phyloP scores from a whole-genome alignment of 148 eudicot species.

The Rhododendron vialii region DNA sequence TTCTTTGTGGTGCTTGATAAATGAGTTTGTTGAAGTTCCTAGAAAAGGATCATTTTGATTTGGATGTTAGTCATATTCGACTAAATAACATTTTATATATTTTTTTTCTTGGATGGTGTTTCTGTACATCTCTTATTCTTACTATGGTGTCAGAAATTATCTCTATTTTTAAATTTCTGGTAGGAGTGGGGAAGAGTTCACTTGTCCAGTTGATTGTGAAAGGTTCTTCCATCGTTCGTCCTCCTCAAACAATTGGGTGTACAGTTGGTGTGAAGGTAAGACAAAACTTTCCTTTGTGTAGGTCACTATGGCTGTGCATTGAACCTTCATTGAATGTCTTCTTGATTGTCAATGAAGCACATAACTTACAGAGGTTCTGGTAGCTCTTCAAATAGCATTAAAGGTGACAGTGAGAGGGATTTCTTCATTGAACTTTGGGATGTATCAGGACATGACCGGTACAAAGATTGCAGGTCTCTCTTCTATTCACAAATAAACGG shows the following conservation, averaged over 20 bases:
- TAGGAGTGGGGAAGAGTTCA: conserved; percentile 97
- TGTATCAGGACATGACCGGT: conserved; percentile 92
- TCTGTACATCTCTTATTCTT: neutral
- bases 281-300: neutral
- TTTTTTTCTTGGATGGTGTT: neutral
- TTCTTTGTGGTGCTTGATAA: neutral
- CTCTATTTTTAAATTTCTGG: conserved; percentile 12
- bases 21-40: neutral
- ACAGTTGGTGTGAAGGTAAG: conserved; percentile 77
- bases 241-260: conserved; percentile 90
- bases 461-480: conserved; percentile 87
- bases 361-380: conserved; percentile 70
- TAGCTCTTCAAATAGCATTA: conserved; percentile 79
- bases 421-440: conserved; percentile 95
- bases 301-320: neutral
- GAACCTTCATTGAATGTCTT: conserved; percentile 5
- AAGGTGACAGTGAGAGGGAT: conserved; percentile 75
- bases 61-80: neutral
- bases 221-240: conserved; percentile 64
- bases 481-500: conserved; percentile 90
- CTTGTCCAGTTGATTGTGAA: conserved; percentile 84
- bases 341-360: conserved; percentile 47
- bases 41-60: neutral
- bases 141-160: neutral
- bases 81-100: neutral